Conservation (phyloP, 176 grass and related monocot genomes). For the Eleusine indica region DNA sequence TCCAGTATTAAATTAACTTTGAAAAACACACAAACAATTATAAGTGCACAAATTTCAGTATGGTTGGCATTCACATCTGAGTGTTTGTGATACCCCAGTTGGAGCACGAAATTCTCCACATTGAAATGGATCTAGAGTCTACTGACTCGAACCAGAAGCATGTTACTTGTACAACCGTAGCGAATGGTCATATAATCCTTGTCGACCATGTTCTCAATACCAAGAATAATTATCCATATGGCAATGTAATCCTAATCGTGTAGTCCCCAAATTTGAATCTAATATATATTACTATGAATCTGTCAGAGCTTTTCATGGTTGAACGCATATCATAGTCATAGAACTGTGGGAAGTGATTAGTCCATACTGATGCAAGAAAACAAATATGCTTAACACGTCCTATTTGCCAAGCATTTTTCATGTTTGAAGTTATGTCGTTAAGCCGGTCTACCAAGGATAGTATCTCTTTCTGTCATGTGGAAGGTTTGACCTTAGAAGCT, state of each 20-base stretch:
- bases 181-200: background rate
- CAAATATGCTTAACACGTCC: background rate
- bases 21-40: background rate
- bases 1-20: background rate
- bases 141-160: background rate
- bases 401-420: background rate
- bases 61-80: background rate
- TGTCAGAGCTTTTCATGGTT: background rate
- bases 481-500: background rate
- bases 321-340: background rate
- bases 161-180: background rate
- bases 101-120: background rate
- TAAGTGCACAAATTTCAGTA: background rate
- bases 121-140: background rate
- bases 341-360: background rate
- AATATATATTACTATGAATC: background rate
- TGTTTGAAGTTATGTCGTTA: slow-evolving; percentile 1
- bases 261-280: background rate
- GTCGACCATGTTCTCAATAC: background rate
- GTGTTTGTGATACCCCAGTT: background rate
- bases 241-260: background rate
- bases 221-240: background rate
- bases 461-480: background rate
- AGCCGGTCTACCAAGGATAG: background rate
- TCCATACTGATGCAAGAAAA: background rate